Base-by-base conservation (phyloP, 805 yeast genomes). In the Sugiyamaella floridensis region DNA sequence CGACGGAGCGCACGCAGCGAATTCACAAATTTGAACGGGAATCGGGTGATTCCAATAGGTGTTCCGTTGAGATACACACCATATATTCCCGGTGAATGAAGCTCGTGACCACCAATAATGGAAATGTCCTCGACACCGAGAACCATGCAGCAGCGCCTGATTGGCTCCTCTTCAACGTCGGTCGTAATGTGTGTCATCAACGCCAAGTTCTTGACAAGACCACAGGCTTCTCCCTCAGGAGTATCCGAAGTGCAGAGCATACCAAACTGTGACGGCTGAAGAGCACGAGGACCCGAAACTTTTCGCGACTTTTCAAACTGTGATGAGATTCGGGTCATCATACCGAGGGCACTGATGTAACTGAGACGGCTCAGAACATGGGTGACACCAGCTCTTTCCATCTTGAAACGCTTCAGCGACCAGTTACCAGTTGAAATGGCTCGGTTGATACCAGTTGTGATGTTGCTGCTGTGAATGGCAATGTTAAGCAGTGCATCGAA, bases 181-280 rank as follows among this genome's bases (percentile, higher is more conserved):
- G 99, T 92, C 4, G 99, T 93, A 64, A 93, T 93, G 70, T 93
- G 99, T 10, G 99, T 93, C 99, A 93, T 93, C 46, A 93, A 76
- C 1, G 99, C 99, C 68, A 93, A 75, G 67, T 93, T 93, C 72
- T 93, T 93, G 40, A 93, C 99, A 69, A 93, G 78, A 65, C 99
- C 99, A 81, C 99, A 93, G 0, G 99, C 99, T 71, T 93, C 99
- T 77, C 99, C 99, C 78, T 93, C 99, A 1, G 99, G 99, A 0
- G 99, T 93, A 78, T 93, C 99, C 0, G 98, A 87, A 6, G 98
- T 89, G 76, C 99, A 93, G 55, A 93, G 76, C 98, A 93, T 93
- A 67, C 99, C 99, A 69, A 93, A 93, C 73, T 93, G 99, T 1
- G 99, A 93, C 10, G 99, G 99, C 70, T 93, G 99, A 59, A 93